phyloP scores from a whole-genome alignment of 2,329 filamentous ascomycete genomes.

The Fusarium torulosum region DNA sequence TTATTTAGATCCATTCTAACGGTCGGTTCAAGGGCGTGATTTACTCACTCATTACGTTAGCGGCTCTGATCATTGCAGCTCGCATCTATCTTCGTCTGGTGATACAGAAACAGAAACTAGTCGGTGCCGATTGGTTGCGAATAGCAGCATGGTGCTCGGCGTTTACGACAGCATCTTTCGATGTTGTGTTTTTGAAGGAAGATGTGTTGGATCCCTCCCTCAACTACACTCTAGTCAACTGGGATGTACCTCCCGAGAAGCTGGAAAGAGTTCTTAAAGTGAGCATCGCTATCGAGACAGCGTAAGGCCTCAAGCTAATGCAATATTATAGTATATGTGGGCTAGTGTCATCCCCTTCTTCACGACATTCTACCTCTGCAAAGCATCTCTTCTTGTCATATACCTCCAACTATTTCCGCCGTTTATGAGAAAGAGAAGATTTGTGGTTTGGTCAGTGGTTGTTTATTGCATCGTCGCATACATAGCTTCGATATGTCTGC shows the following conservation, averaged over 20 bases:
- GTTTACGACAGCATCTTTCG: slow-evolving; percentile 10
- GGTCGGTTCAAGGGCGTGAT: not conserved
- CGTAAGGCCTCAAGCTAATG: not conserved
- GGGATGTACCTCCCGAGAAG: slow-evolving; percentile 10
- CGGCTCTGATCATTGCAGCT: slow-evolving; percentile 16
- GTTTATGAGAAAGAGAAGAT: slow-evolving; percentile 35
- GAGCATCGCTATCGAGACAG: not conserved
- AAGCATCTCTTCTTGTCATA: slow-evolving; percentile 34
- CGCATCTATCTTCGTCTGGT: slow-evolving; percentile 31
- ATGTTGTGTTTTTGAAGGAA: slow-evolving; percentile 9
- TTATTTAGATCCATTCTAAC: not conserved
- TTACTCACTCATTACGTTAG: not conserved
- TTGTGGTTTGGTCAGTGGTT: slow-evolving; percentile 9
- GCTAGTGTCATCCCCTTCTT: slow-evolving; percentile 25
- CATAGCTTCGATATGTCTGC: slow-evolving; percentile 10
- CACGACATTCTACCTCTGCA: slow-evolving; percentile 40
- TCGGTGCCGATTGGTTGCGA: slow-evolving; percentile 19
- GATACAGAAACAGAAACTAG: slow-evolving; percentile 30
- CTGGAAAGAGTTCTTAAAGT: slow-evolving; percentile 5
- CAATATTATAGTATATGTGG: slow-evolving; percentile 18
- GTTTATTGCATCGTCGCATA: slow-evolving; percentile 17
- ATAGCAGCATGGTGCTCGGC: slow-evolving; percentile 26
- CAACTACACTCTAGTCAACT: slow-evolving; percentile 34
- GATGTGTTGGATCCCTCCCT: slow-evolving; percentile 14
- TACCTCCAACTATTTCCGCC: slow-evolving; percentile 39